These are phyloP conservation scores for Fusarium setosum DNA, from an alignment of 2,329 filamentous ascomycete species.

Conservation along the genomic window DNA sequence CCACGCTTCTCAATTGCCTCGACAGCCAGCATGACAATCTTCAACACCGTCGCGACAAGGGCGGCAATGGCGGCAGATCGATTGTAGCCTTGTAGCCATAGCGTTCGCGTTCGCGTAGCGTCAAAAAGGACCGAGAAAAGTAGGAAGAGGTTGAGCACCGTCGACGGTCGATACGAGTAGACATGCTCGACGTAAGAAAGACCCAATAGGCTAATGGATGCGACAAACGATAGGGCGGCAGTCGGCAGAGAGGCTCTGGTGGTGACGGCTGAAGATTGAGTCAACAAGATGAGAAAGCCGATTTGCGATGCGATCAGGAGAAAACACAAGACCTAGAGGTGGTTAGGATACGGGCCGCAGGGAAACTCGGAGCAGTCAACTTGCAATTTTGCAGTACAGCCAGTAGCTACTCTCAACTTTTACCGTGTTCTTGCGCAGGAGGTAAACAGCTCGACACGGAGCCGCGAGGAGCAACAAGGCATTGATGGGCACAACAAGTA, in stretches of 20 bases:
- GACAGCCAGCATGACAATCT: constrained; percentile 10
- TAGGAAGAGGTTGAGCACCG: constrained; percentile 27
- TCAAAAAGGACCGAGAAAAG: constrained; percentile 29
- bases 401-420: constrained; percentile 33
- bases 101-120: constrained; percentile 16
- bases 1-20: constrained; percentile 26
- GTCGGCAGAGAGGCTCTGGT: constrained; percentile 27
- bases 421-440: constrained; percentile 29
- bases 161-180: constrained; percentile 32
- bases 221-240: constrained; percentile 18
- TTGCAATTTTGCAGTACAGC: constrained; percentile 35
- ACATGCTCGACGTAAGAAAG: constrained; percentile 34
- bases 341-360: constrained; percentile 15
- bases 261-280: constrained; percentile 1
- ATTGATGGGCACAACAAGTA: constrained; percentile 45
- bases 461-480: constrained; percentile 42
- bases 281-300: constrained; percentile 19
- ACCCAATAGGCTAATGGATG: constrained; percentile 13
- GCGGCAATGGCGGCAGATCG: constrained; percentile 1
- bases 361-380: not conserved
- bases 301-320: constrained; percentile 22
- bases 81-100: constrained; percentile 33
- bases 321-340: constrained; percentile 5
- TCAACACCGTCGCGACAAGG: constrained; percentile 23
- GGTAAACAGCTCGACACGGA: constrained; percentile 33